phyloP scores from a whole-genome alignment of 2,329 filamentous ascomycete genomes.

The Pseudogymnoascus sp. region DNA sequence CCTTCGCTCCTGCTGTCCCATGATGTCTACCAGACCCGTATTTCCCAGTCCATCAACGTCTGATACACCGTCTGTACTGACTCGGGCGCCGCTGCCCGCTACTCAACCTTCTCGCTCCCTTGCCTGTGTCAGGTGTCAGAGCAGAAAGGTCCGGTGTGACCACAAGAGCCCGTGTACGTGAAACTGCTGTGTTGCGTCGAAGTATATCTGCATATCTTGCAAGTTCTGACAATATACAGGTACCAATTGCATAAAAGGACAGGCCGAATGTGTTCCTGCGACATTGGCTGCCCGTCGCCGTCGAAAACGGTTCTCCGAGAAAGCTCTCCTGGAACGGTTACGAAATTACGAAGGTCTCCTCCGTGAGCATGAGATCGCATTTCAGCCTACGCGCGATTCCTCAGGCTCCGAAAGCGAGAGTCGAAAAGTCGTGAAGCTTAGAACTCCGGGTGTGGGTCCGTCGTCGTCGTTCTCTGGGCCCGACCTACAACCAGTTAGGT shows the following conservation, averaged over 20 bases:
- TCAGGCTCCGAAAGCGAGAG: constrained; percentile 17
- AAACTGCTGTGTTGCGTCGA: too few relatives aligned
- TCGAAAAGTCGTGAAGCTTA: constrained; percentile 18
- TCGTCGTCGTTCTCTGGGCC: constrained; percentile 18
- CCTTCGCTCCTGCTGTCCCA: too few relatives aligned
- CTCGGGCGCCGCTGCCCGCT: too few relatives aligned
- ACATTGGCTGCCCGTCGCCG: constrained; percentile 55
- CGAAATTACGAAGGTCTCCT: constrained; percentile 25
- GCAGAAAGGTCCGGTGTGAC: constrained; percentile 69
- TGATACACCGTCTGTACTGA: too few relatives aligned
- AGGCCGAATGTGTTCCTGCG: constrained; percentile 53
- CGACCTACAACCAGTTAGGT: constrained; percentile 23
- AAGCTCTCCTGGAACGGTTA: constrained; percentile 25
- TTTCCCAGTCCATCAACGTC: too few relatives aligned
- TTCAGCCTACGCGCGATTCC: constrained; percentile 25
- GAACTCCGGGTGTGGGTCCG: constrained; percentile 16
- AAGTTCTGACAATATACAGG: too few relatives aligned
- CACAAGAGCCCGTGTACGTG: constrained; percentile 60
- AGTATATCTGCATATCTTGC: too few relatives aligned
- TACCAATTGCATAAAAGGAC: constrained; percentile 54
- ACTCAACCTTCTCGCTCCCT: constrained; percentile 20
- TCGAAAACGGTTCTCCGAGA: constrained; percentile 40
- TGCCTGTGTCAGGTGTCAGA: constrained; percentile 65
- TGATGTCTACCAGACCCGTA: too few relatives aligned
- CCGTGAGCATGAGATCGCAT: constrained; percentile 23